phyloP scores from a whole-genome alignment of 768 basidiomycete species.

The Suillus luteus region DNA sequence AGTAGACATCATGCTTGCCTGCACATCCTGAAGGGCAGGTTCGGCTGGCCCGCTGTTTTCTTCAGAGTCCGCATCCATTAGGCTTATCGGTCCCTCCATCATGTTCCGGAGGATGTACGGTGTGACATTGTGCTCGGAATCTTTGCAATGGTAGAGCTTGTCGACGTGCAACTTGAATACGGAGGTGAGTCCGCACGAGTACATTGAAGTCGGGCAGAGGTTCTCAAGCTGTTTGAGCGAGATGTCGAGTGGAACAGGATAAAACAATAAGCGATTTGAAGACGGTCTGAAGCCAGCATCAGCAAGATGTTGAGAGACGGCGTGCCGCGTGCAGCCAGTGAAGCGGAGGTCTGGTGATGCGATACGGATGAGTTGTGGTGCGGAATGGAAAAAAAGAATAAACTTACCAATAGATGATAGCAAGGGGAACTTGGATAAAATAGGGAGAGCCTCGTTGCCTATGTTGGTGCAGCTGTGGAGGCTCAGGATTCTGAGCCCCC shows the following conservation, averaged over 20 bases:
- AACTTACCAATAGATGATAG: conserved; percentile 62
- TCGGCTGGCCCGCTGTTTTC: not conserved
- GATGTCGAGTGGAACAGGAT: conserved; percentile 42
- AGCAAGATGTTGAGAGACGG: conserved; percentile 19
- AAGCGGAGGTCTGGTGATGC: conserved; percentile 47
- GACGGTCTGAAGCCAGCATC: conserved; percentile 31
- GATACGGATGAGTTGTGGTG: conserved; percentile 9
- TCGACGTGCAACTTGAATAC: conserved; percentile 32
- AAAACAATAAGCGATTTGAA: conserved; percentile 36
- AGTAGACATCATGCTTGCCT: not conserved
- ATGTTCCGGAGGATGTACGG: not conserved
- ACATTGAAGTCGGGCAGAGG: conserved; percentile 23
- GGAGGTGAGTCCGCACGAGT: conserved; percentile 28
- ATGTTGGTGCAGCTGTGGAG: conserved; percentile 56
- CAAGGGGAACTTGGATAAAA: conserved; percentile 53
- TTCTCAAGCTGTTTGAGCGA: conserved; percentile 38
- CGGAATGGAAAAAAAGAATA: not conserved
- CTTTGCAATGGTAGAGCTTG: conserved; percentile 12
- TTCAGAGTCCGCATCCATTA: not conserved
- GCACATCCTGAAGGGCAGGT: not conserved
- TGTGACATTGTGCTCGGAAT: not conserved
- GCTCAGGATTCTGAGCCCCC: conserved; percentile 58
- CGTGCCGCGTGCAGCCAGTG: conserved; percentile 42
- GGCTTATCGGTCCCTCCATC: not conserved
- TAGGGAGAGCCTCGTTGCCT: conserved; percentile 42